A percentile compares a stretch with the other conserved stretches of the same genome.
Conservation (phyloP, 2,329 filamentous ascomycete genomes). For the Diaporthe aspalathi region DNA sequence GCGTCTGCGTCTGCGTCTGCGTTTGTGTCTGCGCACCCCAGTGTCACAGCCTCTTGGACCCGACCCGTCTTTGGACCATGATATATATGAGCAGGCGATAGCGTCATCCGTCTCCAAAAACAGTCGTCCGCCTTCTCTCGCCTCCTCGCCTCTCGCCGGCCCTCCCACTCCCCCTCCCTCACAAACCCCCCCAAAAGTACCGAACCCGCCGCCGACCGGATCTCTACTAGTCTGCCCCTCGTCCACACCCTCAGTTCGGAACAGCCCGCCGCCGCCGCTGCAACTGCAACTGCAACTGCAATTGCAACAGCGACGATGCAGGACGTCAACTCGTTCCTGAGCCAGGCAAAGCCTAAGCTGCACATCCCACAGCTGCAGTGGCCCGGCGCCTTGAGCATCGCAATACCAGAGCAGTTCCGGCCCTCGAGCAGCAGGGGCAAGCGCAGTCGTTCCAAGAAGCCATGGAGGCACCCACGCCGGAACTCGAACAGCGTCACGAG, state of each 20-base stretch:
- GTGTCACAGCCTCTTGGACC: background rate
- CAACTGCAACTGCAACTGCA: no score
- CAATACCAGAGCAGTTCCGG: constrained; percentile 48
- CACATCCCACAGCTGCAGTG: constrained; percentile 44
- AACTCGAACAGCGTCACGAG: constrained; percentile 70
- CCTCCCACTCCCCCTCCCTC: background rate
- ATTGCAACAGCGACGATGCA: constrained; percentile 44
- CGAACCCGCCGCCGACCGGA: constrained; percentile 10
- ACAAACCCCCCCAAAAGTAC: background rate
- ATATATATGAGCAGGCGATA: constrained; percentile 37
- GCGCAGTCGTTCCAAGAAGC: constrained; percentile 43
- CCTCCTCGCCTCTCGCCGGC: background rate
- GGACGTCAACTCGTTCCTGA: constrained; percentile 42
- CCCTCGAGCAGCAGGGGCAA: constrained; percentile 44
- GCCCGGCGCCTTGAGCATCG: constrained; percentile 45
- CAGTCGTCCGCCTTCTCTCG: background rate
- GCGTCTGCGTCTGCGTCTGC: background rate
- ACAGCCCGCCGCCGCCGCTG: constrained; percentile 4
- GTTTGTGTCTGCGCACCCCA: constrained; percentile 7
- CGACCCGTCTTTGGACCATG: constrained; percentile 21
- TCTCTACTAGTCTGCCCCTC: constrained; percentile 17
- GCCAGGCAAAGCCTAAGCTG: constrained; percentile 46
- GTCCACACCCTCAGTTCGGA: constrained; percentile 13
- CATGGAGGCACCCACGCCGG: constrained; percentile 38
- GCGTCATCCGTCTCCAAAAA: constrained; percentile 34